Conservation (phyloP, 176 grass and related monocot species). For the Raddia guianensis region DNA sequence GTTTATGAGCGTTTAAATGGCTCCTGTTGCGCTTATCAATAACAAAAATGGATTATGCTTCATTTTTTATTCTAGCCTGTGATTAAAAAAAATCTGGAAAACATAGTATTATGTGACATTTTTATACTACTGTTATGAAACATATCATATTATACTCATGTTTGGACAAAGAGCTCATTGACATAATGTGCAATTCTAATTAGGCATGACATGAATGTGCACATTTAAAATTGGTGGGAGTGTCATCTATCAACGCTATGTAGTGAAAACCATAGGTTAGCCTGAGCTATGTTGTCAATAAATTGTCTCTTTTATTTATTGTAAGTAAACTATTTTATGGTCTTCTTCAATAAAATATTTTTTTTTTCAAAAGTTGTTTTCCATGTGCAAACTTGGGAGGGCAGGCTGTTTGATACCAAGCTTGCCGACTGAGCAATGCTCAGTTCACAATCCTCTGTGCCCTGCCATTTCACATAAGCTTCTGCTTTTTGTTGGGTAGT, state of each 20-base stretch:
- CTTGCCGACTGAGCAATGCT: no score
- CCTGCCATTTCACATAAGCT: not conserved
- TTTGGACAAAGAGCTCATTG: not conserved
- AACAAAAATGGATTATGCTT: not conserved
- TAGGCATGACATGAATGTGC: not conserved
- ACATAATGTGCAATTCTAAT: not conserved
- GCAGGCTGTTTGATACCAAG: no score
- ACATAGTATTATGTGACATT: not conserved
- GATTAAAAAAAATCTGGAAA: not conserved
- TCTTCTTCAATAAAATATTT: not conserved
- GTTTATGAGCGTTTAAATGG: no score
- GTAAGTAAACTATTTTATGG: not conserved
- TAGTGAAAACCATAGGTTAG: not conserved
- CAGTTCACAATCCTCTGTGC: not conserved
- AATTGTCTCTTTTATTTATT: not conserved
- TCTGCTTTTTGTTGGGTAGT: not conserved
- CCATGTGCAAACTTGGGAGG: not conserved
- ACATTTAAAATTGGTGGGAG: not conserved
- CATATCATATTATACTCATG: not conserved
- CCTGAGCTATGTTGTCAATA: not conserved
- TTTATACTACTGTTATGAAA: not conserved
- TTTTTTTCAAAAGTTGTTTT: not conserved
- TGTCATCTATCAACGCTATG: not conserved
- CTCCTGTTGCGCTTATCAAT: no score
- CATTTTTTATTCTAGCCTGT: not conserved